Base-by-base conservation (phyloP, 2,329 filamentous ascomycete genomes). In the Decorospora gaudefroyi region DNA sequence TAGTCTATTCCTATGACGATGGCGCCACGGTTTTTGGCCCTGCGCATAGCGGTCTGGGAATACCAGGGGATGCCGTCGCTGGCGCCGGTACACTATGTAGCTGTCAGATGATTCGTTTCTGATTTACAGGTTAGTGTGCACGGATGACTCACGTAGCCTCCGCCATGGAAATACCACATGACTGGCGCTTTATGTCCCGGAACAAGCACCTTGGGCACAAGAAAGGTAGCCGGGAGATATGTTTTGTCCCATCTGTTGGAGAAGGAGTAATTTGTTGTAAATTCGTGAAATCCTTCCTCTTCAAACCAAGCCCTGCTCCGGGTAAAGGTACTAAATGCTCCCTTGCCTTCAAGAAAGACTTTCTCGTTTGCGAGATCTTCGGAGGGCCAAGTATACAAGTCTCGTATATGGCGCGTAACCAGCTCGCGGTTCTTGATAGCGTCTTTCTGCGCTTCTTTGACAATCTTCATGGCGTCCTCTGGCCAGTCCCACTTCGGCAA, bases 1-100 rank as follows among this genome's bases (percentile, higher is more conserved):
- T 42, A 37, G 6, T 46, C 26, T 3, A 32, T 36, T 11, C 31
- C 37, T n/a, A 46, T 46, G 19, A 46, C 22, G 9, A 46, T 32
- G 4, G 36, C 37, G 6, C 31, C 21, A 4, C 32, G 7, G 4
- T 17, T 13, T 6, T 29, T 42, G 15, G 39, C 39, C n/a, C 16
- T 22, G 2, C 19, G 28, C 6, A 40, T 11, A 5, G 12, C 15
- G 4, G 15, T 7, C 11, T 26, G 21, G 3, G 32, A 37, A 9
- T 36, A 44, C 33, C 41, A 44, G 1, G 41, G 28, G 6, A 38
- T 27, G 7, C 16, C 15, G 15, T 44, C 22, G 9, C 15, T 13
- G 4, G 33, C 41, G 2, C 41, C 41, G 6, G 33, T 44, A 16
- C 41, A 44, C 27, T 29, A 10, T 28, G 15, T 3, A 15, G n/a